Percentiles rank a stretch among this genome's conserved stretches.
These are phyloP conservation scores for Hymenotorrendiella dingleyae DNA, from an alignment of 2,329 filamentous ascomycete genomes.

Conservation along the genomic window DNA sequence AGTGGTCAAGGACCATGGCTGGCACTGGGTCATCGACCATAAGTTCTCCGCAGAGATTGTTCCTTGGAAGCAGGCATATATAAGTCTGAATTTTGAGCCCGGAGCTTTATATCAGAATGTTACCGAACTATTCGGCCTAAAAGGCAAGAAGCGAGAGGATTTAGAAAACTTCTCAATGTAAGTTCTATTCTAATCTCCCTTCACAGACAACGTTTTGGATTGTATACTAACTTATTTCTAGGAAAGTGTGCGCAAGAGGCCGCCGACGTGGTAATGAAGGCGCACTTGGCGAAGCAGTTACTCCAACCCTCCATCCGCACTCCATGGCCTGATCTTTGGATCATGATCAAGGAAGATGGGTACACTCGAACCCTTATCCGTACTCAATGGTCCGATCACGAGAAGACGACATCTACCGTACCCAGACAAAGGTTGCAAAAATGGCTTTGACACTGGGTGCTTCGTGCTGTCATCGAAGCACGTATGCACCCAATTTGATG, in stretches of 20 bases:
- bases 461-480: conserved; percentile 1
- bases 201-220: conserved; percentile 23
- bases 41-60: conserved; percentile 59
- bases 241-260: conserved; percentile 49
- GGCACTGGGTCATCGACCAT: conserved; percentile 38
- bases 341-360: too few relatives aligned
- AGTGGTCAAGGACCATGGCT: background rate
- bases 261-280: too few relatives aligned
- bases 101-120: conserved; percentile 53
- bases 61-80: conserved; percentile 58
- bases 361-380: too few relatives aligned
- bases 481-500: conserved; percentile 34
- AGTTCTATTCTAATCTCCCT: too few relatives aligned
- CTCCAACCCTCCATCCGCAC: too few relatives aligned
- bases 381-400: conserved; percentile 19
- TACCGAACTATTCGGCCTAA: conserved; percentile 41
- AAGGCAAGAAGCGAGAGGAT: conserved; percentile 23
- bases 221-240: conserved; percentile 33
- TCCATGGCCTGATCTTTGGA: too few relatives aligned
- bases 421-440: too few relatives aligned
- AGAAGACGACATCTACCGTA: too few relatives aligned
- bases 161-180: conserved; percentile 36
- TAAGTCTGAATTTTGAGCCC: conserved; percentile 51
- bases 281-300: too few relatives aligned
- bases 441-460: too few relatives aligned